Base-by-base conservation (phyloP, 306 rosid genomes). In the Hippophae gyantsensis region DNA sequence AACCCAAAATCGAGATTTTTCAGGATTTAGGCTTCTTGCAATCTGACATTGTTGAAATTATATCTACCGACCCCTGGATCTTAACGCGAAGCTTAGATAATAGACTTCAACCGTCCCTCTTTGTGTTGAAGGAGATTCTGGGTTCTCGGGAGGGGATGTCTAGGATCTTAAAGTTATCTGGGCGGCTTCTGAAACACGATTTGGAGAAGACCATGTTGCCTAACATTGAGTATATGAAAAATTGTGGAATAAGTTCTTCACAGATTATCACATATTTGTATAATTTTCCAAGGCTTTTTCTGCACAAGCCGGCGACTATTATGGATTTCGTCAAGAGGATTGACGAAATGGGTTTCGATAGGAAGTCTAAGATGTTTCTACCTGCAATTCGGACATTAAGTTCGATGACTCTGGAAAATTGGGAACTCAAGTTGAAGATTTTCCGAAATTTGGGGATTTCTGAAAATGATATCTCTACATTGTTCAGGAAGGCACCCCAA, bases 1-100 rank as follows among this genome's bases (percentile, higher is more conserved):
- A 55, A 65, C 80, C 72, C 55, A 74, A 79, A 47, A 60, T 79
- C 56, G 65, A 79, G 56, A 2, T 68, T 45, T 79, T 79, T 25
- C 78, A 57, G 13, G 75, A 71, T 48, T 32, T 41, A 50, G 74
- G 80, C 44, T 63, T 74, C 11, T 26, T 63, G 7, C 42, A 69
- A 1, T 5, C 65, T 8, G 78, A 68, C 45, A 64, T 74, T 58
- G 72, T 72, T 1, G 65, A 71, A 9, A 11, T 74, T 40, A 11
- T 79, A 38, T 52, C 64, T 6, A 4, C 42, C 54, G 72, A 67
- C 47, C 80, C 77, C 1, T 79, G 77, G 69, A 57, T 71, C 45
- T 51, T 74, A 3, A 7, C 4, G 26, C 10, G 45, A 5, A 74
- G 69, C 13, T 67, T 18, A 1, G 51, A 26, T 26, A 69, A 73